Base-by-base conservation (phyloP, 805 yeast species). In the Danielia oregonensis region DNA sequence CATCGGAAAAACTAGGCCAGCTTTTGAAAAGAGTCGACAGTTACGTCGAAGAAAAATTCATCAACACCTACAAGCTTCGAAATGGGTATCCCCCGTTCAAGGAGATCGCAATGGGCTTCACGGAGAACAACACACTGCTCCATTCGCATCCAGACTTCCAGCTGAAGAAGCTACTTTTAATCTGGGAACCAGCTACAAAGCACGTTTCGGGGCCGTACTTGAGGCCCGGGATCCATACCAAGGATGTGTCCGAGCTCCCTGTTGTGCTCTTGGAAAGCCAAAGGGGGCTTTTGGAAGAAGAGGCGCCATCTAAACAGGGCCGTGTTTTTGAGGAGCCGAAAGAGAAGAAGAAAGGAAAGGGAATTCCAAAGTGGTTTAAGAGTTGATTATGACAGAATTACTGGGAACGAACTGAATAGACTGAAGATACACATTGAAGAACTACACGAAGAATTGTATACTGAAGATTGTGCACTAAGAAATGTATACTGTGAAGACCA, bases 11-110 rank as follows among this genome's bases (percentile, higher is more conserved):
- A 33, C 51, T 63, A 30, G 73, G 72, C 6, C 61, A 59, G 30
- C 41, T 67, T 17, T 36, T 66, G 25, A 60, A 60, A 40, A 58
- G 52, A 39, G 51, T 67, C 16, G 72, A 67, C 40, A 53, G 51
- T 5, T 48, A 59, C 29, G 33, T 67, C 10, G 31, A 47, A 5
- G 62, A 58, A 3, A 35, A 48, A n/a, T 57, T 44, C 37, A 35
- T 54, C 23, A 58, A 63, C 18, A 34, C 46, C 26, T 67, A 63
- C 44, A 46, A 38, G 18, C 49, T 67, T 31, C 61, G 56, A 33
- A 48, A 52, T 24, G 62, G 69, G 11, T 55, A 48, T 36, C 73
- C 73, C 3, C 72, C 73, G 2, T 66, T 66, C 34, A 43, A 48
- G 8, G 52, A 42, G 17, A 40, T 65, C 17, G 48, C 40, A 17